These are phyloP conservation scores for Neophaeococcomyces mojaviensis DNA, from an alignment of 2,329 filamentous ascomycete species.

Conservation along the genomic window DNA sequence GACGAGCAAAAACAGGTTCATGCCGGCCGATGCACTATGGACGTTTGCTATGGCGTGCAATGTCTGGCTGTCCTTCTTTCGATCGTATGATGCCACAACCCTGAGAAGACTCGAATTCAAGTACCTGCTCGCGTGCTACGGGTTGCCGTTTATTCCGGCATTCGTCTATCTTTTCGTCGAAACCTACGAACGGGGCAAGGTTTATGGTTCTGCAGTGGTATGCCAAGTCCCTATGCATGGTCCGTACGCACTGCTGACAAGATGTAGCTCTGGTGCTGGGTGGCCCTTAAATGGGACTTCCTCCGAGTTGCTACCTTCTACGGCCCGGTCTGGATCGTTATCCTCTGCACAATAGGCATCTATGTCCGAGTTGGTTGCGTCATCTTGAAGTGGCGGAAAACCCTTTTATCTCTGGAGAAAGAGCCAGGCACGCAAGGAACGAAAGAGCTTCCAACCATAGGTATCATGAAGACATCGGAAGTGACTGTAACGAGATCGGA, in stretches of 20 bases:
- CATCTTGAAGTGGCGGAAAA: slow-evolving; percentile 49
- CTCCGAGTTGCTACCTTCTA: slow-evolving; percentile 71
- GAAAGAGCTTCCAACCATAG: slow-evolving; percentile 4
- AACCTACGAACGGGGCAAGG: slow-evolving; percentile 43
- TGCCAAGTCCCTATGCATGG: slow-evolving; percentile 15
- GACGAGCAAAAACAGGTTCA: slow-evolving; percentile 51
- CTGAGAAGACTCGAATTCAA: slow-evolving; percentile 62
- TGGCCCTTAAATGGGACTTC: slow-evolving; percentile 58
- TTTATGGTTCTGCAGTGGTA: slow-evolving; percentile 66
- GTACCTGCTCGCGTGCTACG: slow-evolving; percentile 65
- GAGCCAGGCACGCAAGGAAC: background rate
- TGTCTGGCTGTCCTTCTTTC: slow-evolving; percentile 74
- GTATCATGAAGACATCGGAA: slow-evolving; percentile 12
- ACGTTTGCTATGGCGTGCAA: slow-evolving; percentile 77
- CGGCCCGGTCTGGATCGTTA: slow-evolving; percentile 37
- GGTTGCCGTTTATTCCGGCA: slow-evolving; percentile 62
- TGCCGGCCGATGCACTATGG: slow-evolving; percentile 69
- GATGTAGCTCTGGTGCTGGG: slow-evolving; percentile 69
- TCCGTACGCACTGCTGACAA: slow-evolving; percentile 1
- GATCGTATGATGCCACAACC: slow-evolving; percentile 58
- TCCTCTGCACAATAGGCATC: slow-evolving; percentile 33
- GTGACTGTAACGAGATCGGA: slow-evolving; percentile 14
- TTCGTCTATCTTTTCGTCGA: slow-evolving; percentile 60
- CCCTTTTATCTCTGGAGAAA: slow-evolving; percentile 37
- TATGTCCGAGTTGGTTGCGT: slow-evolving; percentile 34